These are phyloP conservation scores for Coprinopsis strossmayeri DNA, from an alignment of 768 basidiomycete species.

Conservation along the genomic window DNA sequence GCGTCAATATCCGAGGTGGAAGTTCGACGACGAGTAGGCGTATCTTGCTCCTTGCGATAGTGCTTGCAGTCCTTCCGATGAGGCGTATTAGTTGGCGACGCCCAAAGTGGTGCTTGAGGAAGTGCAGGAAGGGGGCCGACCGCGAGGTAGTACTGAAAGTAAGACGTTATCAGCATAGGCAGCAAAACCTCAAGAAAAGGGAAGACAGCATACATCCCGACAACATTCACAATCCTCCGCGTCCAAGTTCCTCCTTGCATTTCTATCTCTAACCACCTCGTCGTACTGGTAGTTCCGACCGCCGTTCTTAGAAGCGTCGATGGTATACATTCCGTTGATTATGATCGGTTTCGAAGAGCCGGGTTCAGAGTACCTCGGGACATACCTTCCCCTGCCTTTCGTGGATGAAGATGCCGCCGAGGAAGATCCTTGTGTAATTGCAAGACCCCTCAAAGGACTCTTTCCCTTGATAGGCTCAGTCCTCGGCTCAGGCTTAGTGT, in stretches of 20 bases:
- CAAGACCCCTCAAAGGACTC: background rate
- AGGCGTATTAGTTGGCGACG: conserved; percentile 43
- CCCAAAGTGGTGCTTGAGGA: conserved; percentile 69
- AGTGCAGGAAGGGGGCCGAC: conserved; percentile 65
- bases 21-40: conserved; percentile 14
- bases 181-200: background rate
- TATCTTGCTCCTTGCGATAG: conserved; percentile 7
- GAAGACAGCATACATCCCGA: conserved; percentile 46
- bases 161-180: conserved; percentile 1
- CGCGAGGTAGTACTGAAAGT: conserved; percentile 69
- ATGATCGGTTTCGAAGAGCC: conserved; percentile 20
- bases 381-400: conserved; percentile 15
- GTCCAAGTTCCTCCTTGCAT: conserved; percentile 57
- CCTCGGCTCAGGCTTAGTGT: background rate
- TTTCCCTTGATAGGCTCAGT: conserved; percentile 6
- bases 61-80: conserved; percentile 14
- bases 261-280: conserved; percentile 65
- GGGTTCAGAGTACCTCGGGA: conserved; percentile 4
- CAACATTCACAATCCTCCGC: conserved; percentile 83
- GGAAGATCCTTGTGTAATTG: background rate
- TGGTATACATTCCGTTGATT: conserved; percentile 60
- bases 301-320: conserved; percentile 58
- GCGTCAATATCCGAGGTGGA: too few species aligned
- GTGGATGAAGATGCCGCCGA: background rate
- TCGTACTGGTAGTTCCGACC: conserved; percentile 68